Evolutionary conservation across 495 filamentous ascomycete genomes (phyloP).

Genomic region (Penicillium salamii): DNA sequence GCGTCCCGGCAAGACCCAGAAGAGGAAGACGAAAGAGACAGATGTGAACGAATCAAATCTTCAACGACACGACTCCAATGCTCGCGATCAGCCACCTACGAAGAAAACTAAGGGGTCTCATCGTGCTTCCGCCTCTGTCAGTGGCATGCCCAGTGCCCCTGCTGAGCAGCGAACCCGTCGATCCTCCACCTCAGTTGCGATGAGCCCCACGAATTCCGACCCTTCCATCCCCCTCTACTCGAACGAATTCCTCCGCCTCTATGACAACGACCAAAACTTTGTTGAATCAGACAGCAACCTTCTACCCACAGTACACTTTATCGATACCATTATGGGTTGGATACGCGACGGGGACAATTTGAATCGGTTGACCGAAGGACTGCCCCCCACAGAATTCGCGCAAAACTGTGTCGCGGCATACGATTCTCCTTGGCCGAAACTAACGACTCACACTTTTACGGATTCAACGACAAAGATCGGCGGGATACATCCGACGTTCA

Average conservation of each 20-base stretch:
- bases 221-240: conserved; percentile 59
- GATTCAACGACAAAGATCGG: conserved; percentile 42
- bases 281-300: conserved; percentile 54
- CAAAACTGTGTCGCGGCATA: conserved; percentile 51
- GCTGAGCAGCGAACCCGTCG: conserved; percentile 53
- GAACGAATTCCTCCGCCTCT: conserved; percentile 65
- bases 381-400: conserved; percentile 45
- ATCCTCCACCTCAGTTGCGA: conserved; percentile 40
- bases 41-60: conserved; percentile 38
- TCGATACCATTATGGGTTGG: conserved; percentile 69
- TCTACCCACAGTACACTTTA: conserved; percentile 65
- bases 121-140: conserved; percentile 66
- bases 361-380: conserved; percentile 38
- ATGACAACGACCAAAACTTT: conserved; percentile 55
- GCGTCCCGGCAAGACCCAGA: conserved; percentile 68
- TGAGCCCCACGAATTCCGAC: conserved; percentile 52
- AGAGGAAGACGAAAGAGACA: conserved; percentile 63
- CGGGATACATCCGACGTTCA: conserved; percentile 59
- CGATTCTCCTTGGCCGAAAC: conserved; percentile 49
- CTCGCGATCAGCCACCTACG: conserved; percentile 54
- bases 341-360: conserved; percentile 58
- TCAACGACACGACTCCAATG: conserved; percentile 48
- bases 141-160: conserved; percentile 47
- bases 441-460: conserved; percentile 46
- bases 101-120: conserved; percentile 80